A percentile compares a stretch with the other conserved stretches of the same genome.
These are phyloP conservation scores for Albophoma yamanashiensis DNA, from an alignment of 2,329 filamentous ascomycete species.

Conservation along the genomic window DNA sequence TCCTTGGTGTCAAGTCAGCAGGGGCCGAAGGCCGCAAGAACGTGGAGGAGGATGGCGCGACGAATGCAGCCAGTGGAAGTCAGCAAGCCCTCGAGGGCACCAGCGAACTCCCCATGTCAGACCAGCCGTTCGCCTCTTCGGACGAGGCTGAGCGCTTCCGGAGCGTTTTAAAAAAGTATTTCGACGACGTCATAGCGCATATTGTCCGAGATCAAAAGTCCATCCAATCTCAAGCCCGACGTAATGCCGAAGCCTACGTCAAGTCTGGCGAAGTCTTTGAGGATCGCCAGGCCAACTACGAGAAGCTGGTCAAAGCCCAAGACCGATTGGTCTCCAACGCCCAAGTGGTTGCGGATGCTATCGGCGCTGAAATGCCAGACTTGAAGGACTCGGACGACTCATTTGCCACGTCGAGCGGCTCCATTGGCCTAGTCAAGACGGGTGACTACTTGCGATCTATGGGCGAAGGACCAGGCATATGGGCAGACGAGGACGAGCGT, in stretches of 20 bases:
- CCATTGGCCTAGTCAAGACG: constrained; percentile 87
- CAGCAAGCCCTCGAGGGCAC: constrained; percentile 40
- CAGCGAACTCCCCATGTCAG: constrained; percentile 36
- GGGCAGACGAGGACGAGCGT: constrained; percentile 96
- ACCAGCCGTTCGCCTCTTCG: constrained; percentile 62
- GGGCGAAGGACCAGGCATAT: constrained; percentile 85
- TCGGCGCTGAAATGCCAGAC: constrained; percentile 89
- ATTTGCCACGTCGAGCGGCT: constrained; percentile 54
- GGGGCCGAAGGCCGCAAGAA: constrained; percentile 72
- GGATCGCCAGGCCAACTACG: constrained; percentile 89
- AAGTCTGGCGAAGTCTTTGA: constrained; percentile 98
- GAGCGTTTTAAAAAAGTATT: constrained; percentile 76
- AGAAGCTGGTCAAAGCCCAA: constrained; percentile 85
- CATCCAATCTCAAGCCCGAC: constrained; percentile 74
- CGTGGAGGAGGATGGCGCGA: constrained; percentile 69
- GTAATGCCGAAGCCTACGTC: constrained; percentile 96
- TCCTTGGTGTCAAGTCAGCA: constrained; percentile 66
- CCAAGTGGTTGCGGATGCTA: constrained; percentile 78
- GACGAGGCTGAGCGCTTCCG: constrained; percentile 80
- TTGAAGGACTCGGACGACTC: constrained; percentile 72
- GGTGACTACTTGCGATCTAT: constrained; percentile 87
- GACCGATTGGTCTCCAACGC: constrained; percentile 86
- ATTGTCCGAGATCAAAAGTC: constrained; percentile 86
- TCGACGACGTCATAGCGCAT: constrained; percentile 86
- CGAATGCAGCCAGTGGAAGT: constrained; percentile 29